Conservation (phyloP, 495 filamentous ascomycete species). For the Aspergillus ostianus region DNA sequence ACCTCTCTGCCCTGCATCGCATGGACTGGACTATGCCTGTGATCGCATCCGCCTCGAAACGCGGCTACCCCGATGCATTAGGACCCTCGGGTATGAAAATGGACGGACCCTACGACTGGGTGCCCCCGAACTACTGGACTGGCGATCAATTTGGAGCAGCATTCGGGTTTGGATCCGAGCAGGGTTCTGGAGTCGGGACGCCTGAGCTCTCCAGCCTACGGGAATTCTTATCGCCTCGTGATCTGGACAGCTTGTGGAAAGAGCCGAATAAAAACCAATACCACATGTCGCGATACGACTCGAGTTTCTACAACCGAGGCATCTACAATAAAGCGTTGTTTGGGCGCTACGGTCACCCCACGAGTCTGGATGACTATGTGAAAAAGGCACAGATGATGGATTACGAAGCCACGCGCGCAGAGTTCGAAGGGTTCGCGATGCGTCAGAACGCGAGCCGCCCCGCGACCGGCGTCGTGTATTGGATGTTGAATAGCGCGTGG, state of each 20-base stretch:
- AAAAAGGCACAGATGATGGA: constrained; percentile 57
- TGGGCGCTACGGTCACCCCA: constrained; percentile 52
- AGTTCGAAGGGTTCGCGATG: constrained; percentile 57
- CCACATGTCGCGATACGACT: constrained; percentile 57
- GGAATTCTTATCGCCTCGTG: constrained; percentile 50
- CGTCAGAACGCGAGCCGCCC: constrained; percentile 50
- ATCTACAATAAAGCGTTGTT: constrained; percentile 58
- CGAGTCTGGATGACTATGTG: constrained; percentile 54
- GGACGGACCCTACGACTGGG: constrained; percentile 68
- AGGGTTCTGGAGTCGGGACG: constrained; percentile 60
- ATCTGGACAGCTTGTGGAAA: constrained; percentile 56
- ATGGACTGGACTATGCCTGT: constrained; percentile 59
- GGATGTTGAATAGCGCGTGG: constrained; percentile 69
- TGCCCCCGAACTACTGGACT: constrained; percentile 65
- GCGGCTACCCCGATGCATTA: constrained; percentile 49
- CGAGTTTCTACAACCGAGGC: constrained; percentile 51
- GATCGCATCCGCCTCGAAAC: constrained; percentile 55
- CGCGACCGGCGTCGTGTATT: constrained; percentile 63
- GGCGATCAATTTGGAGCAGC: constrained; percentile 51
- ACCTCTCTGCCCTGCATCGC: constrained; percentile 44
- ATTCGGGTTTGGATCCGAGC: constrained; percentile 62
- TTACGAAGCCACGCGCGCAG: constrained; percentile 60
- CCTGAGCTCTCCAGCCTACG: constrained; percentile 54
- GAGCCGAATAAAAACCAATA: constrained; percentile 51
- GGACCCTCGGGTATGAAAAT: constrained; percentile 63